Conservation (phyloP, 306 rosid genomes). For the Trichosanthes truncata region DNA sequence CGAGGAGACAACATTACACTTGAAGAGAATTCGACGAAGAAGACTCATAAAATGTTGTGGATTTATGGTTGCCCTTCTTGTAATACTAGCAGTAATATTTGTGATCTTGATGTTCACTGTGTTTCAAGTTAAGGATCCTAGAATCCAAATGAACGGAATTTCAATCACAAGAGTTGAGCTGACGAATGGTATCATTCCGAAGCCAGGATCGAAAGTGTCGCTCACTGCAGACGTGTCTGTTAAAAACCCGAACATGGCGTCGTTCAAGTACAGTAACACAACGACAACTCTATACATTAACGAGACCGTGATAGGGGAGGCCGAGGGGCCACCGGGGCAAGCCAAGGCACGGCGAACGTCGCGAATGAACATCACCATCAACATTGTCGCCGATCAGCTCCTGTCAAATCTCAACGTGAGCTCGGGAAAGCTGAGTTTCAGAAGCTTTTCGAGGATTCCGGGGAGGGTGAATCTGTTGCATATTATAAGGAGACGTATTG, state of each 20-base stretch:
- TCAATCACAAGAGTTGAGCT: constrained; percentile 25
- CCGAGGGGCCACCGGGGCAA: constrained; percentile 35
- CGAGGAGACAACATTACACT: neutral
- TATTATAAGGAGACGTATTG: constrained; percentile 36
- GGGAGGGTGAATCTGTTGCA: constrained; percentile 45
- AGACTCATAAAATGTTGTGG: constrained; percentile 33
- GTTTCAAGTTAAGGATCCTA: constrained; percentile 40
- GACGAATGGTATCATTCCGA: constrained; percentile 19
- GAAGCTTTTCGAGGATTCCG: constrained; percentile 46
- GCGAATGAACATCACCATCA: constrained; percentile 42
- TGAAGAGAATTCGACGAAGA: neutral
- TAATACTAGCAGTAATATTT: constrained; percentile 15
- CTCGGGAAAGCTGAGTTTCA: constrained; percentile 29
- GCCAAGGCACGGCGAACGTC: constrained; percentile 37
- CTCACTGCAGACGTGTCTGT: constrained; percentile 39
- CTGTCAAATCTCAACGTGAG: constrained; percentile 19
- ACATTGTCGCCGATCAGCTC: constrained; percentile 24
- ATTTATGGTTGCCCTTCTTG: constrained; percentile 7
- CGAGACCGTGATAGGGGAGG: constrained; percentile 40
- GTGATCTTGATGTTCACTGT: constrained; percentile 35
- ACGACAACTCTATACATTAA: constrained; percentile 35
- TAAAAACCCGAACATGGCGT: constrained; percentile 45
- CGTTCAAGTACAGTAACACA: constrained; percentile 49
- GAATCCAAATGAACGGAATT: constrained; percentile 35
- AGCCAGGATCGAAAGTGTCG: constrained; percentile 39